Percentiles rank a stretch among this genome's conserved stretches.
These are phyloP conservation scores for Juglanconis sp. DNA, from an alignment of 2,329 filamentous ascomycete species.

Conservation along the genomic window DNA sequence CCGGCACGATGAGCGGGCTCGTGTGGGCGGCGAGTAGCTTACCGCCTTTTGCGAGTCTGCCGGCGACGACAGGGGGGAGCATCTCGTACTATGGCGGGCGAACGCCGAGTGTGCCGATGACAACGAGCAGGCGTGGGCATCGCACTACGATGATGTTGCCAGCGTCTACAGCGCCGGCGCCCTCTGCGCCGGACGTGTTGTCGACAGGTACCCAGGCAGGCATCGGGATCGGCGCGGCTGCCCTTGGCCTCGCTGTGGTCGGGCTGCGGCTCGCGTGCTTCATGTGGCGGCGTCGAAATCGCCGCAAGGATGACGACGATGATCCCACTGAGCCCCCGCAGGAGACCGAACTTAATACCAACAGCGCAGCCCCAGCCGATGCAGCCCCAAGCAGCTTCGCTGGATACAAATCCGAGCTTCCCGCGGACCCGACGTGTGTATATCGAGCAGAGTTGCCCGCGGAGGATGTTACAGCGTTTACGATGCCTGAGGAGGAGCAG, in stretches of 20 bases:
- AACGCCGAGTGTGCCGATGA: too few species aligned
- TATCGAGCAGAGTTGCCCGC: neutral
- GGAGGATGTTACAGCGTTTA: neutral
- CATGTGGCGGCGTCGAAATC: neutral
- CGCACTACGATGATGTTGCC: neutral
- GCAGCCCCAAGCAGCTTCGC: too few species aligned
- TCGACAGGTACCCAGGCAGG: neutral
- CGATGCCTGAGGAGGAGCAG: neutral
- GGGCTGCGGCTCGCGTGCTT: neutral
- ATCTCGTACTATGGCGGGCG: too few species aligned
- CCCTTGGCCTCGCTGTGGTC: neutral
- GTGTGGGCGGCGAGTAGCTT: too few species aligned
- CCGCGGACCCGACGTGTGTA: neutral
- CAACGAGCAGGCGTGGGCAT: neutral
- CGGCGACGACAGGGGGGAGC: too few species aligned
- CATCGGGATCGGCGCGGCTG: neutral
- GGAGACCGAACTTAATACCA: too few species aligned
- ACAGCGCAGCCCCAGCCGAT: too few species aligned
- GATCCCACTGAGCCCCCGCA: too few species aligned
- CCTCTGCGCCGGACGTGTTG: neutral
- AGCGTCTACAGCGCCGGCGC: neutral
- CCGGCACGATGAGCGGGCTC: too few species aligned
- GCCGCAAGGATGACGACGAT: neutral
- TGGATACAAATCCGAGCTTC: neutral
- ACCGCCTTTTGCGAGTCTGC: too few species aligned